Percentiles rank a stretch among this genome's conserved stretches.
Conservation (phyloP, 164 flowering plant species). For the Kingdonia uniflora region DNA sequence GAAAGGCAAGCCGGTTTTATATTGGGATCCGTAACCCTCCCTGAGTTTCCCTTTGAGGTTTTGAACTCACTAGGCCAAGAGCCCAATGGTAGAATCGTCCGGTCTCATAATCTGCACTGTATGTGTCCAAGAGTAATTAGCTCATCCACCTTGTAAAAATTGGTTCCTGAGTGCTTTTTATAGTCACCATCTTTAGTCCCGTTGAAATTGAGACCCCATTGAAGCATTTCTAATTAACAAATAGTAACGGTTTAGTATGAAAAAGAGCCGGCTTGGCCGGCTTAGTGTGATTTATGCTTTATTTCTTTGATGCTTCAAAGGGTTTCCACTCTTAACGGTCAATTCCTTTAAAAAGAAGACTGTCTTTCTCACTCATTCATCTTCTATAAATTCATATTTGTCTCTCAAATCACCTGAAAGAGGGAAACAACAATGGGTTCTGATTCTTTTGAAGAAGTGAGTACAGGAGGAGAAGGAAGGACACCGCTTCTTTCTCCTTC, state of each 20-base stretch:
- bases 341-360: slow-evolving; percentile 36
- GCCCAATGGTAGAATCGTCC: no score
- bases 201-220: no score
- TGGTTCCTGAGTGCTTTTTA: no score
- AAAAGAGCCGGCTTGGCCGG: slow-evolving; percentile 36
- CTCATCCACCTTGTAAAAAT: no score
- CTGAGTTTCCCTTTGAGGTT: no score
- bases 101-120: no score
- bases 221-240: neutral
- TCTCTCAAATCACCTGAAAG: slow-evolving; percentile 1
- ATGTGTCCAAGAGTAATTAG: no score
- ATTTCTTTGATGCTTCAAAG: slow-evolving; percentile 22
- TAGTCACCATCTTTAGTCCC: no score
- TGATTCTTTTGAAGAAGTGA: no score
- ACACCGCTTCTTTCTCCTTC: slow-evolving; percentile 28
- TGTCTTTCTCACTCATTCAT: slow-evolving; percentile 12
- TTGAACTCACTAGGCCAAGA: no score
- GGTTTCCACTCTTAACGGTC: slow-evolving; percentile 42
- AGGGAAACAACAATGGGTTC: slow-evolving; percentile 23
- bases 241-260: slow-evolving; percentile 28
- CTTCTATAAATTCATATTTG: neutral
- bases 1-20: no score
- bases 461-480: slow-evolving; percentile 25
- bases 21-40: no score
- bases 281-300: slow-evolving; percentile 31